These are phyloP conservation scores for Jatropha podagrica DNA, from an alignment of 441 rosid genomes.

Conservation along the genomic window DNA sequence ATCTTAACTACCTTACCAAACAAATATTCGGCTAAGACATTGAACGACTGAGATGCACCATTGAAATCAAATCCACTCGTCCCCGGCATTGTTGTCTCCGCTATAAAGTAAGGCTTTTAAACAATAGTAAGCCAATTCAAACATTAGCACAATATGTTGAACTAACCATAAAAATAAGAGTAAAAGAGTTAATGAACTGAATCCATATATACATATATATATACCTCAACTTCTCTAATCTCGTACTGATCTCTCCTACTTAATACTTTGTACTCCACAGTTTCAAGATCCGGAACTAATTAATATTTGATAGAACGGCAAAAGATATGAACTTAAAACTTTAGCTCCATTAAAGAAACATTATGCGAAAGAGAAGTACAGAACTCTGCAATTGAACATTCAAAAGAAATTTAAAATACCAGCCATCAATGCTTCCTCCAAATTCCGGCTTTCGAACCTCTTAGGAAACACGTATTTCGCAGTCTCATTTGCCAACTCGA, in stretches of 20 bases:
- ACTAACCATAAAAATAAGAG: not conserved
- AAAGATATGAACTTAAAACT: not conserved
- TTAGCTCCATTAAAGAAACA: not conserved
- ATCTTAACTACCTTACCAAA: conserved; percentile 78
- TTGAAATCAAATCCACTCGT: conserved; percentile 67
- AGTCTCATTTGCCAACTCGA: conserved; percentile 63
- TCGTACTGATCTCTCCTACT: conserved; percentile 59
- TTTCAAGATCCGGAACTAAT: conserved; percentile 87
- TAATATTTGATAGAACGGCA: not conserved
- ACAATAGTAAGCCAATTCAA: conserved; percentile 19
- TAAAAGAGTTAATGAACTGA: not conserved
- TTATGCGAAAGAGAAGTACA: no score
- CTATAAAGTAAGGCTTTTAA: conserved; percentile 70
- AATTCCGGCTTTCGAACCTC: conserved; percentile 56
- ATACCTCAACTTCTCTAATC: conserved; percentile 86
- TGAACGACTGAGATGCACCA: conserved; percentile 81
- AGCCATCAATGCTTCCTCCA: conserved; percentile 87
- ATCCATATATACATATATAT: not conserved
- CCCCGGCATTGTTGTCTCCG: conserved; percentile 85
- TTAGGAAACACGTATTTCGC: conserved; percentile 71
- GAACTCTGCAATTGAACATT: not conserved
- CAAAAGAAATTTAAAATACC: not conserved
- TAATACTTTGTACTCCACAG: conserved; percentile 59
- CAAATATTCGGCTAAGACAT: conserved; percentile 86
- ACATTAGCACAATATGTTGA: not conserved